phyloP scores from a whole-genome alignment of 352 stramenopile genomes.

The Phytophthora syringae region DNA sequence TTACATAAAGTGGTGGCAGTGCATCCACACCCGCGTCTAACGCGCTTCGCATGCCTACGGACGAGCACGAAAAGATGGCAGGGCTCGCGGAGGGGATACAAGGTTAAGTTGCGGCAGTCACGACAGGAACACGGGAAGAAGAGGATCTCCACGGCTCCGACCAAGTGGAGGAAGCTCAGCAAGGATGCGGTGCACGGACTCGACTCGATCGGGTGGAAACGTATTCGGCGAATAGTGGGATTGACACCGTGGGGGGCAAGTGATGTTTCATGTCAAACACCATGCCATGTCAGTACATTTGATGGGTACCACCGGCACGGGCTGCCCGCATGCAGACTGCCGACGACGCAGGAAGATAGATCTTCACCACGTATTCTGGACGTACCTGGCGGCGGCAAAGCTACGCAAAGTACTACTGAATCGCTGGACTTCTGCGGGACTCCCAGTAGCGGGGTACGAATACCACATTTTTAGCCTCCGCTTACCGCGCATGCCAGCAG shows the following conservation, averaged over 20 bases:
- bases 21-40: too few species aligned
- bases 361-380: neutral
- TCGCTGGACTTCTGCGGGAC: neutral
- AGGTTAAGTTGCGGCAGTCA: too few species aligned
- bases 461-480: too few species aligned
- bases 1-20: too few species aligned
- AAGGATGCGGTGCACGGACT: neutral
- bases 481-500: too few species aligned
- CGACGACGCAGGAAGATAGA: neutral
- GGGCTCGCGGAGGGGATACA: too few species aligned
- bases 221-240: neutral
- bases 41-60: too few species aligned
- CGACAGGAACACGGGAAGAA: too few species aligned
- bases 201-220: neutral
- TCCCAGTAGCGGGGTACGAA: neutral
- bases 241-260: neutral
- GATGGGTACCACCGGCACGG: neutral
- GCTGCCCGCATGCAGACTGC: neutral
- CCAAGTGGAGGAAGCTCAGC: neutral
- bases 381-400: neutral
- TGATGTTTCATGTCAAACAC: neutral
- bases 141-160: too few species aligned
- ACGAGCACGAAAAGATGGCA: too few species aligned
- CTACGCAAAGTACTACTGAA: neutral
- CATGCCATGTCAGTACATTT: neutral